These are phyloP conservation scores for Globisporangium emineosum DNA, from an alignment of 352 stramenopile species.

Conservation along the genomic window DNA sequence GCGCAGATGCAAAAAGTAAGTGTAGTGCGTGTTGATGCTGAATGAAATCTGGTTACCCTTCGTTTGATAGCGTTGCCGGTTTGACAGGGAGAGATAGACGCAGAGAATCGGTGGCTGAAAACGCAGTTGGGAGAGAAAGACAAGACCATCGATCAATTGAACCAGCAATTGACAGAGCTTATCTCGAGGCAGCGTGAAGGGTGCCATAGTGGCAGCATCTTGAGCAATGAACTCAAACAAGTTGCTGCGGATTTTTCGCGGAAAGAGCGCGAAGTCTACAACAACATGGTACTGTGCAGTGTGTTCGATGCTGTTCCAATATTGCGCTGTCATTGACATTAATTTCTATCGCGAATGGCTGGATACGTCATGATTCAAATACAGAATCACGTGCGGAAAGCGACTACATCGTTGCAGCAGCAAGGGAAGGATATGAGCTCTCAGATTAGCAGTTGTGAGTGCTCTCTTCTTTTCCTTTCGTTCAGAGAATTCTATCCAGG, in stretches of 20 bases:
- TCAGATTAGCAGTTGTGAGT: constrained; percentile 24
- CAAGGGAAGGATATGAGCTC: constrained; percentile 11
- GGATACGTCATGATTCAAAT: not conserved
- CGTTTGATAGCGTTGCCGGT: not conserved
- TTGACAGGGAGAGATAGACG: not conserved
- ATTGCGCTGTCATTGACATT: not conserved
- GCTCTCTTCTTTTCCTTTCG: not conserved
- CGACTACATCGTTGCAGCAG: constrained; percentile 16
- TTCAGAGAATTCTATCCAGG: not conserved
- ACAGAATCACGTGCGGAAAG: constrained; percentile 23
- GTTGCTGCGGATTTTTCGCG: constrained; percentile 8
- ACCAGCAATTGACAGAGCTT: constrained; percentile 1
- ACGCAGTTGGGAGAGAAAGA: constrained; percentile 7
- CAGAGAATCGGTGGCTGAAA: constrained; percentile 5
- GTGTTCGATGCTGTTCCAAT: not conserved
- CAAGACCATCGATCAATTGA: constrained; percentile 10
- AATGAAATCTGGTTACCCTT: not conserved
- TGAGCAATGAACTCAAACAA: constrained; percentile 8
- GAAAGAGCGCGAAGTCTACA: constrained; percentile 19
- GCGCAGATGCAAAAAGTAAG: constrained; percentile 3
- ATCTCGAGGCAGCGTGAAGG: not conserved
- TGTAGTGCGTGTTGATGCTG: not conserved
- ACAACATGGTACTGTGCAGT: constrained; percentile 8
- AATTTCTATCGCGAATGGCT: not conserved
- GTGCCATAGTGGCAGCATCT: not conserved